Evolutionary conservation across 768 basidiomycete genomes (phyloP).

Genomic region (Pleurotus giganteus): DNA sequence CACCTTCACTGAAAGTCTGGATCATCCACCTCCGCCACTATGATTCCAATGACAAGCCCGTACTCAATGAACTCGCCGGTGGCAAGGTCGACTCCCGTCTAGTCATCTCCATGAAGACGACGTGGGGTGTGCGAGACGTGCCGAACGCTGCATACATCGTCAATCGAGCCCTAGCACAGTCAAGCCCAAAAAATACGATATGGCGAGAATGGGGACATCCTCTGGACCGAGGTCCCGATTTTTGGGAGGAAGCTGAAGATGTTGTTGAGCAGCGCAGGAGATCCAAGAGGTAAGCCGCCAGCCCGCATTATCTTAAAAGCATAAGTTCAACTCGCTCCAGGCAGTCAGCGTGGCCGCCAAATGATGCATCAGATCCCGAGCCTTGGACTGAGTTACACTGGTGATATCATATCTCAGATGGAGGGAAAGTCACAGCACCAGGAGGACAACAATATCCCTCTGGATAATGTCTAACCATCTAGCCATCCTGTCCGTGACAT

Average conservation of each 20-base stretch:
- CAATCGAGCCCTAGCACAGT: neutral
- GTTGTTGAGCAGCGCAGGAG: neutral
- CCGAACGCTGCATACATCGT: neutral
- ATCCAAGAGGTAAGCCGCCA: neutral
- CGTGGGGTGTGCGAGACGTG: neutral
- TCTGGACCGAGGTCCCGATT: neutral
- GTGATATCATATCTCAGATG: neutral
- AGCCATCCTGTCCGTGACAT: slow-evolving; percentile 80
- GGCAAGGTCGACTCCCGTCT: neutral
- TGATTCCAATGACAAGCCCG: neutral
- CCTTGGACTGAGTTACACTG: neutral
- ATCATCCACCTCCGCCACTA: slow-evolving; percentile 3
- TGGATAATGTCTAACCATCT: slow-evolving; percentile 26
- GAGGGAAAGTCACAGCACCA: neutral
- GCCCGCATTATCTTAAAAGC: neutral
- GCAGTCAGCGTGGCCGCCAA: neutral
- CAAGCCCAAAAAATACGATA: neutral
- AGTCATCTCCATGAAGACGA: slow-evolving; percentile 3
- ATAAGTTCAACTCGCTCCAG: neutral
- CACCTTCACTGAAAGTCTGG: slow-evolving; percentile 1
- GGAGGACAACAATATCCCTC: neutral
- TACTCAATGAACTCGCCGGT: neutral
- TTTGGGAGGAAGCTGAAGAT: slow-evolving; percentile 5
- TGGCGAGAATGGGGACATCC: slow-evolving; percentile 1
- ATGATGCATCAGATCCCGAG: neutral